Conservation (phyloP, 2,329 filamentous ascomycete species). For the Calcarisporium arbuscula region DNA sequence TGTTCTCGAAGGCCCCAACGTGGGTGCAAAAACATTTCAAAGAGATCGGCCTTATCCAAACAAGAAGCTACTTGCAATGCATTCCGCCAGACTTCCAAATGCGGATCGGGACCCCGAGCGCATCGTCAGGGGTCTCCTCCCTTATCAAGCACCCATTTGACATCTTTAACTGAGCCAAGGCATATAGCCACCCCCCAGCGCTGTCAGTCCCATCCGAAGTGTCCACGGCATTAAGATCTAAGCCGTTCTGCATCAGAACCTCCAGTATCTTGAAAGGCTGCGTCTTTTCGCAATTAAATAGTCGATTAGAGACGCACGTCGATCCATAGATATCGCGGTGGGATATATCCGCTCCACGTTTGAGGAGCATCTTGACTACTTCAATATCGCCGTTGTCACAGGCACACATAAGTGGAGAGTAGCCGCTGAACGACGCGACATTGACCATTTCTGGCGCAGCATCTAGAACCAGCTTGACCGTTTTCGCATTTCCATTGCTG, state of each 20-base stretch:
- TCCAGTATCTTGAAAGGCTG: slow-evolving; percentile 10
- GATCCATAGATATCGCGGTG: slow-evolving; percentile 1
- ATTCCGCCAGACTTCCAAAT: slow-evolving; percentile 11
- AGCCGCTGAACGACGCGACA: slow-evolving; percentile 4
- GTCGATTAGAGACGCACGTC: slow-evolving; percentile 9
- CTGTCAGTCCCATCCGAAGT: slow-evolving; percentile 10
- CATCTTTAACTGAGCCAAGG: slow-evolving; percentile 8
- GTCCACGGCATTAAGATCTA: slow-evolving; percentile 13
- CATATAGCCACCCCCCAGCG: slow-evolving; percentile 13
- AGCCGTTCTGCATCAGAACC: slow-evolving; percentile 12
- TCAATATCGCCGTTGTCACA: slow-evolving; percentile 9
- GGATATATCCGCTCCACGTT: slow-evolving; percentile 13
- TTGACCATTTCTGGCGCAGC: slow-evolving; percentile 14
- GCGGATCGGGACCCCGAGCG: slow-evolving; percentile 3
- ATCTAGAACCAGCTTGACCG: slow-evolving; percentile 12
- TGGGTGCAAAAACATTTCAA: slow-evolving; percentile 13
- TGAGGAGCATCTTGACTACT: slow-evolving; percentile 12
- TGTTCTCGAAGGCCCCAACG: slow-evolving; percentile 11
- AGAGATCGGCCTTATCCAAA: slow-evolving; percentile 1
- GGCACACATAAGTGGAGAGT: slow-evolving; percentile 13
- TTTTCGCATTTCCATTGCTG: slow-evolving; percentile 7
- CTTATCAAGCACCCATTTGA: slow-evolving; percentile 14
- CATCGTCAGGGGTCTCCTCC: slow-evolving; percentile 15
- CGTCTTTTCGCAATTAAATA: slow-evolving; percentile 5
- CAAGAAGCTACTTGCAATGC: slow-evolving; percentile 9